These are phyloP conservation scores for Apiospora malaysiana DNA, from an alignment of 2,329 filamentous ascomycete species.

Conservation along the genomic window DNA sequence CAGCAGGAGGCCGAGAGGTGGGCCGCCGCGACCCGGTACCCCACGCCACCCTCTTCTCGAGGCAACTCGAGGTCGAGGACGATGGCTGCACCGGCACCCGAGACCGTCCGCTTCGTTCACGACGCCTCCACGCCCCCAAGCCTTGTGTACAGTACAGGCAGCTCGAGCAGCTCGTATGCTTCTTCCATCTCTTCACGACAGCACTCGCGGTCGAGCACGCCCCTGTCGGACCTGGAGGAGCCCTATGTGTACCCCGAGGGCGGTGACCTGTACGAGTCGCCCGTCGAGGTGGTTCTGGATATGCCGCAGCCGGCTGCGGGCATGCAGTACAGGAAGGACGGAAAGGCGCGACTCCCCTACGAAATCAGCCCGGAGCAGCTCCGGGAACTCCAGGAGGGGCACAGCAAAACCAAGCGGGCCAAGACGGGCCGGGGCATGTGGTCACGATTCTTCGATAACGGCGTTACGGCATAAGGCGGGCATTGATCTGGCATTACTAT, in stretches of 20 bases:
- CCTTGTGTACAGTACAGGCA: slow-evolving; percentile 48
- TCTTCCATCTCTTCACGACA: slow-evolving; percentile 53
- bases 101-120: slow-evolving; percentile 47
- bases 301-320: slow-evolving; percentile 45
- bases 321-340: slow-evolving; percentile 37
- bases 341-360: slow-evolving; percentile 54
- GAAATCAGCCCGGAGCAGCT: slow-evolving; percentile 61
- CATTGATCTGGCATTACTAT: slow-evolving; percentile 19
- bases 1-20: slow-evolving; percentile 49
- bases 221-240: slow-evolving; percentile 51
- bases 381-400: slow-evolving; percentile 53
- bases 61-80: slow-evolving; percentile 49
- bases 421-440: slow-evolving; percentile 56
- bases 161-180: slow-evolving; percentile 54
- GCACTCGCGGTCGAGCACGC: slow-evolving; percentile 58
- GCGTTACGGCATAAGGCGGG: slow-evolving; percentile 46
- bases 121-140: slow-evolving; percentile 53
- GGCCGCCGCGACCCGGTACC: slow-evolving; percentile 45
- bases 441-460: slow-evolving; percentile 57
- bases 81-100: slow-evolving; percentile 36
- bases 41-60: slow-evolving; percentile 54
- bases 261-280: slow-evolving; percentile 55
- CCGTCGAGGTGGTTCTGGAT: slow-evolving; percentile 52
- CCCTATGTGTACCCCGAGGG: slow-evolving; percentile 48
- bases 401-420: slow-evolving; percentile 54